Base-by-base conservation (phyloP, 768 basidiomycete genomes). In the Lanmaoa pseudosensibilis region DNA sequence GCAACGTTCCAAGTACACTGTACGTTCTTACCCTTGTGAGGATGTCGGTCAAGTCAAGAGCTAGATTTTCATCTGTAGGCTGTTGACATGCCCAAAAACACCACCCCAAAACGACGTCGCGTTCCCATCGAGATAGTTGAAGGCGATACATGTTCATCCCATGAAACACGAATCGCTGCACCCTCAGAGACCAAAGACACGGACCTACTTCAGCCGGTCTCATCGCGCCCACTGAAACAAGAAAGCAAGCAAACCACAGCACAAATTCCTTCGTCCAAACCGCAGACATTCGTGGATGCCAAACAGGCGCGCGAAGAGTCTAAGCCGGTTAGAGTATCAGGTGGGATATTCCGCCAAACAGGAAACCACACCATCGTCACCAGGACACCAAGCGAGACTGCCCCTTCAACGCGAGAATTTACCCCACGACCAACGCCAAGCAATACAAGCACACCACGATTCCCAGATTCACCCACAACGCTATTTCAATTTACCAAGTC, bases 281-380 rank as follows among this genome's bases (percentile, higher is more conserved):
- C 59, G n/a, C 61, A 64, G 59, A 78, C 82, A 2, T 88, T 88
- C 69, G 71, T 76, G 57, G 81, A 85, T 27, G 85, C 81, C 6
- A 87, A 85, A 63, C 75, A 80, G 51, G 76, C 75, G 0, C 81
- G 87, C 27, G 80, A 83, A 15, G 75, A 52, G 43, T 71, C 70
- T 13, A 79, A 75, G 52, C 56, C 72, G 62, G 76, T 74, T 52
- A 77, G 77, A 39, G 80, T 84, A 4, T 84, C 87, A 1, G 90
- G 88, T 9, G 90, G 89, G 0, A 87, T 92, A 49, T 89, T 92
- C 73, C 80, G 84, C 27, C 72, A 78, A 3, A 78, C 83, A 13
- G 90, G 90, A 2, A 74, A 81, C 18, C 81, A 79, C 43, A 86
- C 81, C 2, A 69, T 90, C 11, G 81, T 91, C 57, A 65, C 77